A percentile compares a stretch with the other conserved stretches of the same genome.
phyloP scores from a whole-genome alignment of 352 stramenopile genomes.

The Phytophthora nicotianae region DNA sequence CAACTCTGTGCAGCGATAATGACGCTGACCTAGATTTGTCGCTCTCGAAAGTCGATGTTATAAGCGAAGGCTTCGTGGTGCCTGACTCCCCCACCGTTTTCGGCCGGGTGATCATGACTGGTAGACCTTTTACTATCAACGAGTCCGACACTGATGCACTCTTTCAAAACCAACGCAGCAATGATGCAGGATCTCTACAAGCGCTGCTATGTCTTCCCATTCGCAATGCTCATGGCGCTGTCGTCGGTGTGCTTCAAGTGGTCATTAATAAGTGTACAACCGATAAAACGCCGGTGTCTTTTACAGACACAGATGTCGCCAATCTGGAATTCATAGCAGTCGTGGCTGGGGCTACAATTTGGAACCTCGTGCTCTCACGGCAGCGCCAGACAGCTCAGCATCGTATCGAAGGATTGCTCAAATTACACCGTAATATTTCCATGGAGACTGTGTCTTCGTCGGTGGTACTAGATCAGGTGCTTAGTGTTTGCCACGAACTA shows the following conservation, averaged over 20 bases:
- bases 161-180: conserved; percentile 53
- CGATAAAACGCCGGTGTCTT: conserved; percentile 11
- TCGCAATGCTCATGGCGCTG: conserved; percentile 59
- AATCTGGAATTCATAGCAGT: conserved; percentile 66
- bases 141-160: conserved; percentile 65
- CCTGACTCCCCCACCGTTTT: conserved; percentile 69
- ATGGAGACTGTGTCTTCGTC: conserved; percentile 64
- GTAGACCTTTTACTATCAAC: conserved; percentile 54
- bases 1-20: conserved; percentile 5
- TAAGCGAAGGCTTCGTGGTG: conserved; percentile 59
- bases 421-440: conserved; percentile 75
- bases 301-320: conserved; percentile 48
- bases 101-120: conserved; percentile 71
- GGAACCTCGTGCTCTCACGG: conserved; percentile 67
- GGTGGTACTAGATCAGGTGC: conserved; percentile 62
- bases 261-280: conserved; percentile 23
- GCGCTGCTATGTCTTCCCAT: conserved; percentile 72
- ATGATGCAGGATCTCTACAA: conserved; percentile 22
- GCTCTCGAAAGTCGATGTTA: conserved; percentile 33
- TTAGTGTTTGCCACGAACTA: conserved; percentile 75
- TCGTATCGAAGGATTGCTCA: conserved; percentile 72
- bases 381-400: conserved; percentile 69
- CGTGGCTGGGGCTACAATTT: conserved; percentile 65
- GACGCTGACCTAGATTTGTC: conserved; percentile 9
- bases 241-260: conserved; percentile 67